A percentile compares a stretch with the other conserved stretches of the same genome.
phyloP scores from a whole-genome alignment of 2,329 filamentous ascomycete species.

The Fusarium kyushuense region DNA sequence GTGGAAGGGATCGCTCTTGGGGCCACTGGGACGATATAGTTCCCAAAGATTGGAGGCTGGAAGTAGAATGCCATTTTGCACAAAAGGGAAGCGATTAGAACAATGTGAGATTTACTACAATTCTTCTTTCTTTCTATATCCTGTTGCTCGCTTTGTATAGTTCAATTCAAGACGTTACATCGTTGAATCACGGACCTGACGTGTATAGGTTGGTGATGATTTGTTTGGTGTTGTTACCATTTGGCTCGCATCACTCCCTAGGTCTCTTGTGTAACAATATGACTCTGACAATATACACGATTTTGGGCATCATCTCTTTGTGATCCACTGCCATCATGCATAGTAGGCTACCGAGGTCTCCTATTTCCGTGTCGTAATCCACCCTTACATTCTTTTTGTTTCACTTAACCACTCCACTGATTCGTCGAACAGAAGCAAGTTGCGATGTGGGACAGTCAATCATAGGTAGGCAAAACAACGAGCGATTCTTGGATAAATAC shows the following conservation, averaged over 20 bases:
- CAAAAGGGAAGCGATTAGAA: not conserved
- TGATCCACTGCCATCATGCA: not conserved
- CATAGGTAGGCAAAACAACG: too few relatives aligned
- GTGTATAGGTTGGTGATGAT: constrained; percentile 15
- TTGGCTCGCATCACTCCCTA: not conserved
- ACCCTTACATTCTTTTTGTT: not conserved
- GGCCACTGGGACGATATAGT: not conserved
- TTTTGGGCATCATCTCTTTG: too few relatives aligned
- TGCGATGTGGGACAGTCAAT: not conserved
- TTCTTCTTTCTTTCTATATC: not conserved
- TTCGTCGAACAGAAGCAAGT: not conserved
- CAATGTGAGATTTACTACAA: not conserved
- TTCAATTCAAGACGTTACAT: not conserved
- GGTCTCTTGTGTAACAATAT: not conserved
- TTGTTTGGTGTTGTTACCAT: constrained; percentile 9
- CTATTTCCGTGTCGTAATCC: not conserved
- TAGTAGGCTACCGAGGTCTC: not conserved
- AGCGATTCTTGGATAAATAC: too few relatives aligned
- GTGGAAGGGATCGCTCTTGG: not conserved
- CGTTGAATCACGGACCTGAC: constrained; percentile 10
- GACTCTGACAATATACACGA: not conserved
- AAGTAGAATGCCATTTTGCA: constrained; percentile 45
- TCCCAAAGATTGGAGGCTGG: constrained; percentile 45
- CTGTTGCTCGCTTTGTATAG: constrained; percentile 1
- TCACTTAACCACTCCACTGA: not conserved